These are phyloP conservation scores for Boletus holoroseus DNA, from an alignment of 1,284 basidiomycete species.

Conservation along the genomic window DNA sequence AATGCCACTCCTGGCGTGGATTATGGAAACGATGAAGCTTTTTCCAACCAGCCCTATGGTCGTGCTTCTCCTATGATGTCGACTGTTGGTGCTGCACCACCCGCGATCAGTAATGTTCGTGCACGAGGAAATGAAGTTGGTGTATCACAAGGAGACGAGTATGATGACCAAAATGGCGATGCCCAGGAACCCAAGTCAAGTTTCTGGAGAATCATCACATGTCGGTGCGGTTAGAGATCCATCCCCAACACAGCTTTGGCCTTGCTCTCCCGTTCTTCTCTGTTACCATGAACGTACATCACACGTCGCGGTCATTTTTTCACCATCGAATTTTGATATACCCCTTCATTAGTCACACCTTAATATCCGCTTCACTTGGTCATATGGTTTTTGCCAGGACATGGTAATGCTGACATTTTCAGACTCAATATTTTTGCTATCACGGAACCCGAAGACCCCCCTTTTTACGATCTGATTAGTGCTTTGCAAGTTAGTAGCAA, in stretches of 20 bases:
- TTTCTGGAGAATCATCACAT: conserved; percentile 66
- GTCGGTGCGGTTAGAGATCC: conserved; percentile 56
- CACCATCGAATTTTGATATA: conserved; percentile 30
- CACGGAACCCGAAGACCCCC: conserved; percentile 22
- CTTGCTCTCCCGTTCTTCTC: conserved; percentile 21
- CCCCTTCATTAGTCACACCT: conserved; percentile 32
- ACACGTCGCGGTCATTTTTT: conserved; percentile 27
- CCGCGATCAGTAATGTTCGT: conserved; percentile 64
- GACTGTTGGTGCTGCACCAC: conserved; percentile 57
- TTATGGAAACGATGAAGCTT: conserved; percentile 46
- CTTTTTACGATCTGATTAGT: conserved; percentile 30
- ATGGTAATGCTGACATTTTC: conserved; percentile 29
- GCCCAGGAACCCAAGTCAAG: conserved; percentile 50
- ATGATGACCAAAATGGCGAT: conserved; percentile 53
- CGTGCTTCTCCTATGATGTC: conserved; percentile 72
- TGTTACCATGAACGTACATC: conserved; percentile 25
- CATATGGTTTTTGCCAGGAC: conserved; percentile 32
- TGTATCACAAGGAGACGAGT: conserved; percentile 54
- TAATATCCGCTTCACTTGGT: conserved; percentile 36
- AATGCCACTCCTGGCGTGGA: conserved; percentile 51
- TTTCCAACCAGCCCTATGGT: conserved; percentile 54
- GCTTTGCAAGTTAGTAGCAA: conserved; percentile 27
- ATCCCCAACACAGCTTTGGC: conserved; percentile 5
- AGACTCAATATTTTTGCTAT: conserved; percentile 26
- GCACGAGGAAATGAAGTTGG: conserved; percentile 63